Base-by-base conservation (phyloP, 148 eudicot genomes). In the Persicaria maculosa region DNA sequence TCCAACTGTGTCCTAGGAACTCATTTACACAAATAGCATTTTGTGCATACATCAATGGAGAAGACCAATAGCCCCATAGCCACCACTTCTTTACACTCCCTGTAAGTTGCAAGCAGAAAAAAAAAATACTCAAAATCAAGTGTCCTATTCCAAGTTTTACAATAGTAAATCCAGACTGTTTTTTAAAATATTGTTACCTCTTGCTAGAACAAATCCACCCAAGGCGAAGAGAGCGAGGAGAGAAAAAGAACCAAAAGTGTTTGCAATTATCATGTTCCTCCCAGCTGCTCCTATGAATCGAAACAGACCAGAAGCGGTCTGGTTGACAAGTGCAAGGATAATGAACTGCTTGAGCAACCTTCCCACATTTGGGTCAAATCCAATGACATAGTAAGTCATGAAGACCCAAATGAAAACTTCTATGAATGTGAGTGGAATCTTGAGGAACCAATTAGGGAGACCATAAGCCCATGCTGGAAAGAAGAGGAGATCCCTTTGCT, bases 61-160 rank as follows among this genome's bases (percentile, higher is more conserved):
- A 92, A 5, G 77, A 31, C 92, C 92, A 92, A 74, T 84, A 89
- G 75, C 88, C 97, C 92, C 97, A 89, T 71, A 77, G 79, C 97
- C 97, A 92, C 91, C 94, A 89, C 46, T 77, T 75, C 80, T 81
- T 83, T 16, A 92, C 76, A 44, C 84, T n/a, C 1, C 74, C 92
- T 91, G 84, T 74, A 5, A 44, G 44, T 22, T 10, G 19, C 7
- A n/a, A 69, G 44, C 17, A 45, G 19, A 68, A 10, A 45, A n/a
- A 19, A 4, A 20, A 72, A 14, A 17, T 6, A 57, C 5, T 16
- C n/a, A 52, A 52, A 52, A 4, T 52, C 16, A 12, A 12, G 55
- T n/a, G 14, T 55, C 14, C 9, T 48, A 48, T 48, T 48, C 12
- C 2, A 8, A 48, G 8, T 7, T 48, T 6, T 8, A 48, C 7